Conservation (phyloP, 257 asterid genomes). For the Striga asiatica region DNA sequence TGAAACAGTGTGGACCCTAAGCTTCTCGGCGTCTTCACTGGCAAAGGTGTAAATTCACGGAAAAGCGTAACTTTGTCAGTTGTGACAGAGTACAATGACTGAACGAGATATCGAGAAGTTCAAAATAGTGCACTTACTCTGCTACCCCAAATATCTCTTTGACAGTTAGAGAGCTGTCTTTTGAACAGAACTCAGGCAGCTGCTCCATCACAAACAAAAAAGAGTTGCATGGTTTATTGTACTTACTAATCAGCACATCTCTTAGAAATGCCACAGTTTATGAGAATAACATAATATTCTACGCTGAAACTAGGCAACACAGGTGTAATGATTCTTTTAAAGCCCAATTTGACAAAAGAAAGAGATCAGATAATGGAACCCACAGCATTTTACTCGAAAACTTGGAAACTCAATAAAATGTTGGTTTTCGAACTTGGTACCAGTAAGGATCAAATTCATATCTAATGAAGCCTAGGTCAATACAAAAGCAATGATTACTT, state of each 20-base stretch:
- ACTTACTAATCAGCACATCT: not conserved
- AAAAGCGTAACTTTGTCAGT: not conserved
- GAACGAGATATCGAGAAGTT: not conserved
- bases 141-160: slow-evolving; percentile 87
- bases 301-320: too few relatives aligned
- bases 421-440: too few relatives aligned
- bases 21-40: slow-evolving; percentile 96
- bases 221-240: not conserved
- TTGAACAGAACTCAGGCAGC: slow-evolving; percentile 88
- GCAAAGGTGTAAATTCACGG: not conserved
- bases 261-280: too few relatives aligned
- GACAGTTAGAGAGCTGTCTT: slow-evolving; percentile 66
- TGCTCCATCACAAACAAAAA: slow-evolving; percentile 17
- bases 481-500: too few relatives aligned
- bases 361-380: too few relatives aligned
- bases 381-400: too few relatives aligned
- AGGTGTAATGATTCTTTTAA: too few relatives aligned
- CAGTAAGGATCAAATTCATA: too few relatives aligned
- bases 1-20: slow-evolving; percentile 65
- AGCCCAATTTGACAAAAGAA: too few relatives aligned
- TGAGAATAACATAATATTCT: not conserved
- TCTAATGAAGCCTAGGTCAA: too few relatives aligned
- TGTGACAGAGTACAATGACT: not conserved
- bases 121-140: slow-evolving; percentile 54
- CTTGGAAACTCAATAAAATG: too few relatives aligned